Percentiles rank a stretch among this genome's conserved stretches.
Evolutionary conservation across 2,329 filamentous ascomycete species (phyloP).

Genomic region (Scleromitrula shiraiana): DNA sequence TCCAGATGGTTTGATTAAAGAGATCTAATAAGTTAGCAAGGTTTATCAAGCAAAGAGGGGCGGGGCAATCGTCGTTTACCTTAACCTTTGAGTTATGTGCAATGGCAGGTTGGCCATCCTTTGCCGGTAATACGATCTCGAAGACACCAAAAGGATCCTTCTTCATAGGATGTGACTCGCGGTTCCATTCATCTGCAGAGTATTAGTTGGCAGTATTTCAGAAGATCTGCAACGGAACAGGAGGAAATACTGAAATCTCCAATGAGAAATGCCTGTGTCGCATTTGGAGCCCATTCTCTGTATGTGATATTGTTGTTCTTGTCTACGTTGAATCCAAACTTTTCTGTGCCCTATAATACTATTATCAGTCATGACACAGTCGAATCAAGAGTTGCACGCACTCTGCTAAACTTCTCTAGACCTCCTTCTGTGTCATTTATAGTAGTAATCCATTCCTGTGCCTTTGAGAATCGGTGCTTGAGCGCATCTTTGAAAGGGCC

Average conservation of each 20-base stretch:
- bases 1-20: constrained; percentile 69
- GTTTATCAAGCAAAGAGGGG: background rate
- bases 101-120: constrained; percentile 69
- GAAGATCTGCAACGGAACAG: constrained; percentile 11
- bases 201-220: constrained; percentile 16
- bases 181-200: constrained; percentile 71
- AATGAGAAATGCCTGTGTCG: constrained; percentile 72
- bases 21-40: constrained; percentile 50
- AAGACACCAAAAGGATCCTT: constrained; percentile 82
- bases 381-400: constrained; percentile 32
- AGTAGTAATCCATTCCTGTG: constrained; percentile 78
- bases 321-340: constrained; percentile 76
- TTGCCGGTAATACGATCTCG: constrained; percentile 68
- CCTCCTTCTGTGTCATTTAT: constrained; percentile 82
- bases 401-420: constrained; percentile 82
- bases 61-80: constrained; percentile 45
- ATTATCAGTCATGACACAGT: constrained; percentile 11
- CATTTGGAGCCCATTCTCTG: constrained; percentile 94
- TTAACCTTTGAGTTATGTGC: constrained; percentile 94
- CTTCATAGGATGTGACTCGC: constrained; percentile 76
- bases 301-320: constrained; percentile 81
- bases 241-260: constrained; percentile 78
- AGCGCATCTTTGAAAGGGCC: constrained; percentile 74
- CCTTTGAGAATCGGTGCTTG: constrained; percentile 66
- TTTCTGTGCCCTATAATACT: constrained; percentile 75